Evolutionary conservation across 129 eudicot genomes (phyloP).

Genomic region (Silybum marianum): DNA sequence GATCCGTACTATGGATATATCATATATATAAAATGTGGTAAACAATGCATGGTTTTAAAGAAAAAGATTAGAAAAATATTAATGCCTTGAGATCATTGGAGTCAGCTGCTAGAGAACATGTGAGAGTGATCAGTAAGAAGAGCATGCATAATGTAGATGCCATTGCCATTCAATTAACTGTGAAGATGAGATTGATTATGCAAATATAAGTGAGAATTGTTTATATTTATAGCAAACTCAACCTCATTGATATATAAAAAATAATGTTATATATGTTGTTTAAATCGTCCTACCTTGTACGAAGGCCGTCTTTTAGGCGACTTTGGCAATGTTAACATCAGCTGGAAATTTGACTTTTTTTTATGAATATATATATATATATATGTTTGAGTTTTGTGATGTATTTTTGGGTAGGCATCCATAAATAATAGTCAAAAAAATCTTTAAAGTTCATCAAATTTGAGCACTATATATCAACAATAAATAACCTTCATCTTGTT

Average conservation of each 20-base stretch:
- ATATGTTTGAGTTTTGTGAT: not conserved
- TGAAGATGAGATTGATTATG: not conserved
- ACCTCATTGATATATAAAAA: not conserved
- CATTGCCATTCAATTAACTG: not conserved
- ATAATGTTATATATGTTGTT: not conserved
- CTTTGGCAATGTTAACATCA: not conserved
- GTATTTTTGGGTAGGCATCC: not conserved
- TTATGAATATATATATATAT: not conserved
- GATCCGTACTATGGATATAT: too few relatives aligned
- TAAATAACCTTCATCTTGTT: too few relatives aligned
- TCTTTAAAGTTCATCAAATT: not conserved
- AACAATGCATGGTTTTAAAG: not conserved
- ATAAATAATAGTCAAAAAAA: not conserved
- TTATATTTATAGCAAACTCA: not conserved
- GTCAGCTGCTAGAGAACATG: constrained; percentile 28
- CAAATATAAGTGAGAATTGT: not conserved
- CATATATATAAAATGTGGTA: not conserved
- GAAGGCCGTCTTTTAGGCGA: not conserved
- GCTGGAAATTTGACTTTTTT: not conserved
- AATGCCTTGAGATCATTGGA: constrained; percentile 38
- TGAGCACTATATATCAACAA: too few relatives aligned
- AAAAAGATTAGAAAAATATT: too few relatives aligned
- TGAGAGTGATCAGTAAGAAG: not conserved
- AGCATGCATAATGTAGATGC: not conserved
- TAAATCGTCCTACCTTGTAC: not conserved